phyloP scores from a whole-genome alignment of 768 basidiomycete genomes.

The Lenzites betulinus region DNA sequence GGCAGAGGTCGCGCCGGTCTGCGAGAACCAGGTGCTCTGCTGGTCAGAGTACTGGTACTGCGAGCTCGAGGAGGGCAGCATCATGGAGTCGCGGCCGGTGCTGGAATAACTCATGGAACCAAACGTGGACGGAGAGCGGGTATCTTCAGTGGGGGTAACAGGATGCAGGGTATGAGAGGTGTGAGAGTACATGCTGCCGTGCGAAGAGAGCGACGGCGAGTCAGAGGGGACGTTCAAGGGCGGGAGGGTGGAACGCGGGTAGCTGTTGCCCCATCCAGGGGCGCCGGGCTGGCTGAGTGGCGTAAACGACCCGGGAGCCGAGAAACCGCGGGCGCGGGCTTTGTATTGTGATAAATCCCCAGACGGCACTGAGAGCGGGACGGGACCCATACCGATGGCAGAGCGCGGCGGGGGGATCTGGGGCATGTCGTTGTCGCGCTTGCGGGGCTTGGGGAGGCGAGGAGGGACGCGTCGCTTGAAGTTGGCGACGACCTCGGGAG shows the following conservation, averaged over 20 bases:
- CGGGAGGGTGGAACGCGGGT: slow-evolving; percentile 62
- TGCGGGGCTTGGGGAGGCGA: slow-evolving; percentile 84
- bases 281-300: slow-evolving; percentile 63
- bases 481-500: slow-evolving; percentile 87
- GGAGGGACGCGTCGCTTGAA: slow-evolving; percentile 96
- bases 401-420: slow-evolving; percentile 74
- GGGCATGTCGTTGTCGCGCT: slow-evolving; percentile 73
- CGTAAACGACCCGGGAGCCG: slow-evolving; percentile 79
- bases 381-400: slow-evolving; percentile 66
- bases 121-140: slow-evolving; percentile 49
- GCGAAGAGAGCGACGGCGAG: slow-evolving; percentile 59
- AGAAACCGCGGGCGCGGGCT: slow-evolving; percentile 68
- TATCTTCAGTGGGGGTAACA: slow-evolving; percentile 71
- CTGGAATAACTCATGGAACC: slow-evolving; percentile 40
- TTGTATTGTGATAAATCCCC: slow-evolving; percentile 50
- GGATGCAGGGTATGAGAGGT: slow-evolving; percentile 65
- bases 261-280: slow-evolving; percentile 58
- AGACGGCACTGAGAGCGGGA: slow-evolving; percentile 67
- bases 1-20: slow-evolving; percentile 55
- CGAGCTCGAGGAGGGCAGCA: slow-evolving; percentile 47
- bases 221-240: slow-evolving; percentile 85
- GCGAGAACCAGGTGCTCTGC: slow-evolving; percentile 57
- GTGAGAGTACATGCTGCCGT: slow-evolving; percentile 58
- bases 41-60: slow-evolving; percentile 69
- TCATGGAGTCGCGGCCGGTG: slow-evolving; percentile 34